Evolutionary conservation across 2,329 filamentous ascomycete species (phyloP).

Genomic region (Camptophora hylomeconis): DNA sequence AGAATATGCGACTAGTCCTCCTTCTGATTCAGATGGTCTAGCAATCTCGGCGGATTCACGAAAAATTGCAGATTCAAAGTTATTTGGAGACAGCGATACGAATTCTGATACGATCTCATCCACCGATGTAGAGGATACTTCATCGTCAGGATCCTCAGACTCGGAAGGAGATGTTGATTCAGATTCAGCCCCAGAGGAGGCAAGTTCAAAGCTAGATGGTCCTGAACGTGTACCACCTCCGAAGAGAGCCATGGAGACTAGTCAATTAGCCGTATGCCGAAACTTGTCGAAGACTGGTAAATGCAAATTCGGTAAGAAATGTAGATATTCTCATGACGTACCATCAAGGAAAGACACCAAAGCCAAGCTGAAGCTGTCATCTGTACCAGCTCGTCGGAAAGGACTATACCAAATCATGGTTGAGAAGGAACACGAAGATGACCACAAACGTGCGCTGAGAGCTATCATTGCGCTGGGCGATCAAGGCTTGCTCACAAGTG

Average conservation of each 20-base stretch:
- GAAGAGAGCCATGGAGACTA: conserved; percentile 19
- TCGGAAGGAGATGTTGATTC: conserved; percentile 10
- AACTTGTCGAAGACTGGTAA: conserved; percentile 29
- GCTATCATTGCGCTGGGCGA: conserved; percentile 30
- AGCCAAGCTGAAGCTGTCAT: conserved; percentile 18
- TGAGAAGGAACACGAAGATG: conserved; percentile 29
- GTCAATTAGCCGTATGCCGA: conserved; percentile 25
- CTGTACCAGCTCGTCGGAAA: conserved; percentile 19
- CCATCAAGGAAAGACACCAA: conserved; percentile 20
- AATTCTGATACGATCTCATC: conserved; percentile 10
- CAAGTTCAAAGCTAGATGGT: conserved; percentile 26
- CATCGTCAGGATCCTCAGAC: conserved; percentile 10
- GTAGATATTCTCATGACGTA: conserved; percentile 29
- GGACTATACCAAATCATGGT: conserved; percentile 32
- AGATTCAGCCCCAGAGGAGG: conserved; percentile 25
- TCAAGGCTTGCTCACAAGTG: conserved; percentile 26
- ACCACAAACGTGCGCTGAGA: conserved; percentile 28
- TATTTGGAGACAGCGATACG: conserved; percentile 2
- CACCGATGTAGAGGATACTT: conserved; percentile 7
- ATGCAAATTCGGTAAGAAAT: conserved; percentile 29
- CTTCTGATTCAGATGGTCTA: too few relatives aligned
- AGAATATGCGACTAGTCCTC: too few relatives aligned
- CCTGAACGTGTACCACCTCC: conserved; percentile 29
- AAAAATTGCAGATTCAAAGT: too few relatives aligned
- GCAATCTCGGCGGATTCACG: too few relatives aligned